These are phyloP conservation scores for Neltuma alba DNA, from an alignment of 306 rosid genomes.

Conservation along the genomic window DNA sequence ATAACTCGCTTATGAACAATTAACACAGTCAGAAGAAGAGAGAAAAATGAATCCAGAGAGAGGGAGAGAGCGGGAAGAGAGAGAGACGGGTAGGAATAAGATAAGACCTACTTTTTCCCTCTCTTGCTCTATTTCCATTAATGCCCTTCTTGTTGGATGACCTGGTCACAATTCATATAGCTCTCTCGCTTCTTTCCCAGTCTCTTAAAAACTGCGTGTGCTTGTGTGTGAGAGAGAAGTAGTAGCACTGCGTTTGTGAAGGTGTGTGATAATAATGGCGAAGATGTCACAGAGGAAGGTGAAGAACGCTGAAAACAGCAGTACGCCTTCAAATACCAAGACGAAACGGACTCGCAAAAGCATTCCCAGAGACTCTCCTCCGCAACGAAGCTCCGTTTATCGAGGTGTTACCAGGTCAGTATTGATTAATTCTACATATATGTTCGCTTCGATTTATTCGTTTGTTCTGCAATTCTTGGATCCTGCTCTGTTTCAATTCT, in stretches of 20 bases:
- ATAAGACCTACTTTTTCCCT: conserved; percentile 53
- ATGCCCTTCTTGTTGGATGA: conserved; percentile 52
- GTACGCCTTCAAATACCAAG: conserved; percentile 11
- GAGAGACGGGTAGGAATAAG: not conserved
- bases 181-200: conserved; percentile 1
- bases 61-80: not conserved
- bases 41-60: not conserved
- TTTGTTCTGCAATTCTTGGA: not conserved
- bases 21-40: too few species aligned
- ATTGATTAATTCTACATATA: not conserved
- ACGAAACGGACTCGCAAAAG: conserved; percentile 66
- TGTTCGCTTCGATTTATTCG: not conserved
- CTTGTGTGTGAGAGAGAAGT: not conserved
- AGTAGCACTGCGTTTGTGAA: not conserved
- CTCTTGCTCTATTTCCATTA: conserved; percentile 35
- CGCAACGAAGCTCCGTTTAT: conserved; percentile 80
- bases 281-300: conserved; percentile 49
- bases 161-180: conserved; percentile 40
- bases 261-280: conserved; percentile 43
- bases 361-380: conserved; percentile 67
- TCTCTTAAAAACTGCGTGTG: conserved; percentile 29
- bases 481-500: not conserved
- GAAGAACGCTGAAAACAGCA: conserved; percentile 31
- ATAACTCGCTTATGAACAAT: too few species aligned
- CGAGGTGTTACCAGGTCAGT: conserved; percentile 89